These are phyloP conservation scores for Chaetomium globosum DNA, from an alignment of 2,329 filamentous ascomycete species.

Conservation along the genomic window DNA sequence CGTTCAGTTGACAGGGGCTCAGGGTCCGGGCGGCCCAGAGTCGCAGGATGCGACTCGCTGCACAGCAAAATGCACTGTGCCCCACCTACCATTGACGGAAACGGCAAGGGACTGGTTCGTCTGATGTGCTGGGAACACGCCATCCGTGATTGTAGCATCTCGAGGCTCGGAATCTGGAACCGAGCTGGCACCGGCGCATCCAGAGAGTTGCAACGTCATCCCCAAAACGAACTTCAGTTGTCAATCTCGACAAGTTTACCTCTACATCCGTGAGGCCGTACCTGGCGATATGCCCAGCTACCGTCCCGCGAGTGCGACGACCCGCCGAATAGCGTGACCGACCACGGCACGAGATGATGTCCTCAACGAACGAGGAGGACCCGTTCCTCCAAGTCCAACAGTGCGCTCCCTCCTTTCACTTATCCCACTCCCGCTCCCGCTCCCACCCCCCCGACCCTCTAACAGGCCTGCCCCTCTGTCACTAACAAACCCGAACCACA, in stretches of 20 bases:
- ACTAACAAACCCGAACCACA: not conserved
- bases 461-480: not conserved
- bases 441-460: too few relatives aligned
- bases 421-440: not conserved
- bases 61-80: not conserved
- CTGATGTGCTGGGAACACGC: constrained; percentile 2
- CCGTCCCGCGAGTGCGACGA: constrained; percentile 24
- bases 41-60: constrained; percentile 11
- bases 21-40: constrained; percentile 7
- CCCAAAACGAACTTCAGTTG: constrained; percentile 4
- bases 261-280: not conserved
- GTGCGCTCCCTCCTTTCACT: constrained; percentile 47
- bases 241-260: not conserved
- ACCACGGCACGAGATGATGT: constrained; percentile 59
- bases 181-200: constrained; percentile 21
- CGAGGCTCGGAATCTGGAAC: not conserved
- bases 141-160: constrained; percentile 14
- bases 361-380: constrained; percentile 67
- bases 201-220: constrained; percentile 32
- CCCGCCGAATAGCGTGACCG: constrained; percentile 23
- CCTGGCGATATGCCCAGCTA: constrained; percentile 28
- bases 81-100: constrained; percentile 3
- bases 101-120: not conserved
- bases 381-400: constrained; percentile 73
- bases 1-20: constrained; percentile 17